Conservation (phyloP, 108 stramenopile genomes). For the Cyclotella cryptica region DNA sequence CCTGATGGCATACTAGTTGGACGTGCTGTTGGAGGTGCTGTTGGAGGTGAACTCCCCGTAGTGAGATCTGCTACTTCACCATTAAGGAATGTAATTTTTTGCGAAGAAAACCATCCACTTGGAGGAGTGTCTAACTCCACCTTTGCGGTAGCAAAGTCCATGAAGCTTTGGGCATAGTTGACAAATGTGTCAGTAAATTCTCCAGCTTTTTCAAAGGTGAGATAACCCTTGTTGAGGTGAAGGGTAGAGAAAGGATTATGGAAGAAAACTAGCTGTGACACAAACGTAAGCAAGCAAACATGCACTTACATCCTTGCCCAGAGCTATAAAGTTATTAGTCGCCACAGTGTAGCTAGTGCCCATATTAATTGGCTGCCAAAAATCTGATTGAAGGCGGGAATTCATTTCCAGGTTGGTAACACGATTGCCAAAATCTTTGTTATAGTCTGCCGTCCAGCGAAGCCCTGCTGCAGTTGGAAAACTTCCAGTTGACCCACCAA, state of each 20-base stretch:
- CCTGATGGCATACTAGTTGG: too few relatives aligned
- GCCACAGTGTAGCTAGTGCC: conserved; percentile 57
- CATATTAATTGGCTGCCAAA: conserved; percentile 54
- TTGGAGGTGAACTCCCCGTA: too few relatives aligned
- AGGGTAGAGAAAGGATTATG: too few relatives aligned
- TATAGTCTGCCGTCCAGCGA: conserved; percentile 57
- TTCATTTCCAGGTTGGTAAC: conserved; percentile 54
- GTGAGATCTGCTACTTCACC: conserved; percentile 5
- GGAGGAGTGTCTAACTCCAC: neutral
- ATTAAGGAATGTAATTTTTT: conserved; percentile 13
- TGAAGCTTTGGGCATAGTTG: conserved; percentile 49
- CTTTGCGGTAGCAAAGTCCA: conserved; percentile 46
- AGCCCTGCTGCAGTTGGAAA: conserved; percentile 69
- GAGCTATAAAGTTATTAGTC: conserved; percentile 56
- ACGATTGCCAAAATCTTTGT: conserved; percentile 18
- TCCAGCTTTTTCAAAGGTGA: conserved; percentile 43
- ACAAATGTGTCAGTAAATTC: conserved; percentile 39
- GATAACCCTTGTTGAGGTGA: too few relatives aligned
- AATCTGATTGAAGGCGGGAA: conserved; percentile 29
- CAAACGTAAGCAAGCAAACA: neutral
- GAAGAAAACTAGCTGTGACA: neutral
- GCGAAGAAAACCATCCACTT: conserved; percentile 15
- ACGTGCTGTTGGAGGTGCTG: too few relatives aligned
- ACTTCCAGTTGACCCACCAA: conserved; percentile 28
- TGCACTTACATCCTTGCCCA: conserved; percentile 26